Evolutionary conservation across 2,329 filamentous ascomycete species (phyloP).

Genomic region (Sclerotinia nivalis): DNA sequence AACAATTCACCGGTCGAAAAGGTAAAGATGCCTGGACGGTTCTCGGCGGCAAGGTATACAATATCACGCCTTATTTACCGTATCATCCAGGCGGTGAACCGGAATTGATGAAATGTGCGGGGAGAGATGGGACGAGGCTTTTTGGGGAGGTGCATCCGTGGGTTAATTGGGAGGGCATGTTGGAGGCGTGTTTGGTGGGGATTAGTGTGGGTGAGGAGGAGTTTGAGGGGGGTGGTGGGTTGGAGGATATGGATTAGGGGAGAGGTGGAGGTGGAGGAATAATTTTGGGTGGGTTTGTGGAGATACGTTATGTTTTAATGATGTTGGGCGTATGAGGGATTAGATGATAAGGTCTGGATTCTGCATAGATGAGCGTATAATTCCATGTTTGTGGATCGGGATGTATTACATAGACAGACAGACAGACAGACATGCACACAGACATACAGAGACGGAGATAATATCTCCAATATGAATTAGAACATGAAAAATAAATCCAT

Average conservation of each 20-base stretch:
- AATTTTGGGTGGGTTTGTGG: neutral
- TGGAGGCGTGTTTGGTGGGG: constrained; percentile 62
- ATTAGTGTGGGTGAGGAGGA: constrained; percentile 60
- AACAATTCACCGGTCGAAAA: constrained; percentile 75
- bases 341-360: neutral
- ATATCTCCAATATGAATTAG: neutral
- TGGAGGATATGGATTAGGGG: constrained; percentile 63
- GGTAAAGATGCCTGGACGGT: constrained; percentile 89
- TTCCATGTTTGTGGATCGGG: neutral
- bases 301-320: neutral
- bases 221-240: constrained; percentile 43
- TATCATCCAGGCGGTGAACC: constrained; percentile 88
- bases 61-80: constrained; percentile 82
- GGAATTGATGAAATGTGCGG: constrained; percentile 67
- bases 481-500: neutral
- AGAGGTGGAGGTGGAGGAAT: neutral
- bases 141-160: constrained; percentile 70
- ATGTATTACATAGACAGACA: neutral
- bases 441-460: constrained; percentile 5
- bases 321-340: neutral
- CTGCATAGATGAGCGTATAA: neutral
- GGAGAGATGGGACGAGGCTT: constrained; percentile 60
- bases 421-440: constrained; percentile 24
- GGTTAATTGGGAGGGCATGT: constrained; percentile 73
- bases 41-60: constrained; percentile 89